These are phyloP conservation scores for Acanthamoeba culbertsoni DNA, from an alignment of 208 protist species.

Conservation along the genomic window DNA sequence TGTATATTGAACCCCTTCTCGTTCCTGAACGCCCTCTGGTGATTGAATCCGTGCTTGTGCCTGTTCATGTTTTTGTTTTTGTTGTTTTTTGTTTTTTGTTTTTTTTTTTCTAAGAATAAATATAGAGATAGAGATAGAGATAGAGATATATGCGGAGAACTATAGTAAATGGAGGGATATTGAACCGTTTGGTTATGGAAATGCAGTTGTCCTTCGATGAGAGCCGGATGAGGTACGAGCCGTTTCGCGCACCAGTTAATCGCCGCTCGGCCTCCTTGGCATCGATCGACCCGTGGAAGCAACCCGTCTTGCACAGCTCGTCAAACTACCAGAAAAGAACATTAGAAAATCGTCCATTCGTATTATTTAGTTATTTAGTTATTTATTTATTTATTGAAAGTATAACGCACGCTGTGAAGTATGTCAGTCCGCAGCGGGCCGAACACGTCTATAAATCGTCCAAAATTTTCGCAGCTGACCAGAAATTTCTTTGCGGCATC, in stretches of 20 bases:
- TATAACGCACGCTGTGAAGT: background rate
- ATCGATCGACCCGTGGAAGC: constrained; percentile 23
- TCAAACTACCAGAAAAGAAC: background rate
- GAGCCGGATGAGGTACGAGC: background rate
- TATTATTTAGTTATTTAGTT: background rate
- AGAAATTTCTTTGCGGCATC: background rate
- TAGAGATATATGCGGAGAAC: background rate
- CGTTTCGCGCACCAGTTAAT: background rate
- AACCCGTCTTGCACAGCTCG: constrained; percentile 18
- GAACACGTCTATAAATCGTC: constrained; percentile 14
- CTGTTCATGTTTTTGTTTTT: background rate
- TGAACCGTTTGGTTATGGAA: constrained; percentile 7
- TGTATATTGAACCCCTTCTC: constrained; percentile 15
- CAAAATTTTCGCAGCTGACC: constrained; percentile 27
- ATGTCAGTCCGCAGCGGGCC: background rate
- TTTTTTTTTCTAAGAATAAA: too few relatives aligned
- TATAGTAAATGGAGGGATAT: too few relatives aligned
- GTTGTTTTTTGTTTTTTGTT: too few relatives aligned
- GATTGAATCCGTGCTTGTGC: constrained; percentile 46
- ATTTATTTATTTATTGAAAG: background rate
- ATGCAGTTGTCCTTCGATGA: constrained; percentile 50
- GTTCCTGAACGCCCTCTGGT: constrained; percentile 3
- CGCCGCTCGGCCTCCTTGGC: constrained; percentile 27
- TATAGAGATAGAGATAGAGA: background rate
- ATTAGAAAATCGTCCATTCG: background rate